Percentiles rank a stretch among this genome's conserved stretches.
These are phyloP conservation scores for Dioscorea alata DNA, from an alignment of 106 monocot genomes.

Conservation along the genomic window DNA sequence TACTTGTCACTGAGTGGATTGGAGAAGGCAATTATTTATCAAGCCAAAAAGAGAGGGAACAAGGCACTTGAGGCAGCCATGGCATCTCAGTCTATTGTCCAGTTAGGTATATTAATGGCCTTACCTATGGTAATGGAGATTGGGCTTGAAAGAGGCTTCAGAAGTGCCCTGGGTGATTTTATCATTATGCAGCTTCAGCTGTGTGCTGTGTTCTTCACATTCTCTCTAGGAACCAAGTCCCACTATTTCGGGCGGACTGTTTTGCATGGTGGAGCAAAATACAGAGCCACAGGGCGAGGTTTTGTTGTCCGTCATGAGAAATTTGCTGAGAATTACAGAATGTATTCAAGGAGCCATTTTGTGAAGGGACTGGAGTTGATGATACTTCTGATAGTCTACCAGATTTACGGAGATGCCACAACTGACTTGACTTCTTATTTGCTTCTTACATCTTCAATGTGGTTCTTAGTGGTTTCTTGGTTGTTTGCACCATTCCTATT, in stretches of 20 bases:
- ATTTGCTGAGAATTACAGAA: constrained; percentile 95
- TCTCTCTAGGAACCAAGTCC: constrained; percentile 88
- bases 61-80: constrained; percentile 78
- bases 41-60: constrained; percentile 76
- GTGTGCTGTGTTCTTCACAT: constrained; percentile 95
- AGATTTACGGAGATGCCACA: constrained; percentile 57
- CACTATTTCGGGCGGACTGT: constrained; percentile 95
- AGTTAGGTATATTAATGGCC: constrained; percentile 85
- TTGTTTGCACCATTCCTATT: constrained; percentile 94
- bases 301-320: constrained; percentile 95
- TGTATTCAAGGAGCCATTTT: constrained; percentile 98
- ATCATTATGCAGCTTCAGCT: constrained; percentile 99
- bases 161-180: constrained; percentile 84
- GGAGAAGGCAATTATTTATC: constrained; percentile 75
- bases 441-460: constrained; percentile 80
- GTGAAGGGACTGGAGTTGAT: constrained; percentile 85
- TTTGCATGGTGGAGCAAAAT: constrained; percentile 96
- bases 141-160: constrained; percentile 90
- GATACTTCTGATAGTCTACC: constrained; percentile 74
- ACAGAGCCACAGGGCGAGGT: constrained; percentile 90
- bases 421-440: constrained; percentile 40
- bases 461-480: constrained; percentile 89
- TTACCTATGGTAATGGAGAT: constrained; percentile 99
- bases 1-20: constrained; percentile 86
- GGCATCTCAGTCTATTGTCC: constrained; percentile 92